These are phyloP conservation scores for Curvularia sp. DNA, from an alignment of 2,329 filamentous ascomycete species.

Conservation along the genomic window DNA sequence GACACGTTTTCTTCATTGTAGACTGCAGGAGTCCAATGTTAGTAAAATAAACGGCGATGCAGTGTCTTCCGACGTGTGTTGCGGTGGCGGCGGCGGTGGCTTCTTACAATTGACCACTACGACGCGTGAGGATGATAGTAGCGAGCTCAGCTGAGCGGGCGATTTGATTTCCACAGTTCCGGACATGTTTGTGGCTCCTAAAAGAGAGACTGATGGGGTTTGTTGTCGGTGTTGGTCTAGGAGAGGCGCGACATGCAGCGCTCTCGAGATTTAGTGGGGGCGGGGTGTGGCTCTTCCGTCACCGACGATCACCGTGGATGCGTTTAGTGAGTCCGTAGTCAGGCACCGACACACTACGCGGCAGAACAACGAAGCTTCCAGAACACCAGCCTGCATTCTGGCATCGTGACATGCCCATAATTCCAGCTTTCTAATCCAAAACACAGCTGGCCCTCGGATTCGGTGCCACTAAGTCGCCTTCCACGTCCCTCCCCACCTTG, in stretches of 20 bases:
- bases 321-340: constrained; percentile 11
- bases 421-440: not conserved
- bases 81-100: constrained; percentile 7
- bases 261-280: constrained; percentile 27
- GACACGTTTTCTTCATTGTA: constrained; percentile 86
- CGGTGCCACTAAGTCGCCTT: not conserved
- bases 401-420: not conserved
- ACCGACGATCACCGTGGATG: constrained; percentile 19
- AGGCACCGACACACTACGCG: constrained; percentile 28
- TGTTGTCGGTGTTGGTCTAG: constrained; percentile 18
- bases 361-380: constrained; percentile 35
- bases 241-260: constrained; percentile 25
- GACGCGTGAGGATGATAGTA: constrained; percentile 78
- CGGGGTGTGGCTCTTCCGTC: constrained; percentile 28
- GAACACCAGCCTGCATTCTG: constrained; percentile 18
- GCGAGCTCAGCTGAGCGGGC: constrained; percentile 48
- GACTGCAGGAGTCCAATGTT: constrained; percentile 62
- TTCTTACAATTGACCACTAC: constrained; percentile 88
- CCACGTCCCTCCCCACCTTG: not conserved
- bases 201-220: constrained; percentile 9
- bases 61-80: constrained; percentile 11
- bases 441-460: not conserved
- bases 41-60: constrained; percentile 30
- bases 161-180: constrained; percentile 54
- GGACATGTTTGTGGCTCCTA: constrained; percentile 50